Base-by-base conservation (phyloP, 306 rosid species). In the Cucurbita argyrosperma region DNA sequence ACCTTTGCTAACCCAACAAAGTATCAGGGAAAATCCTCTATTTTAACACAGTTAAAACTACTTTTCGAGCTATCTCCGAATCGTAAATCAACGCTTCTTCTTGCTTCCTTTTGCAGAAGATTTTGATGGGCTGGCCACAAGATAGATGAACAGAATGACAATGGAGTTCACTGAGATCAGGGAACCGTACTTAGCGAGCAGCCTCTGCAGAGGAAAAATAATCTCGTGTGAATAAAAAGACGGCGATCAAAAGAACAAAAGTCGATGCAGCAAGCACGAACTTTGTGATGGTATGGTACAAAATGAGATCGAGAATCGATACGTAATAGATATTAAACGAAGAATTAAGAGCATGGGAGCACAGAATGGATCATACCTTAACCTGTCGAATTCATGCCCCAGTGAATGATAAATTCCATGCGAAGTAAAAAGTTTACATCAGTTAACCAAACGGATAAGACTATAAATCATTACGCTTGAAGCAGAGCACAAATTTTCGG, bases 151-250 rank as follows among this genome's bases (percentile, higher is more conserved):
- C 82, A 88, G 66, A 67, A 80, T 89, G 46, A 94, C 46, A 2
- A 94, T 82, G 83, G 97, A 84, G 57, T 89, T 40, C 78, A 94
- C 99, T 3, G 97, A 89, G 77, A 91, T 71, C 65, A 94, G 85
- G 80, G 97, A 85, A 51, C 99, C 99, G 55, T 91, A 91, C 82
- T 94, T 91, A 57, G 89, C 91, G 77, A 91, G 84, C 85, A 91
- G 74, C 74, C 87, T 91, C 99, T 94, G 99, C 76, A 71, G 47
- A 68, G 35, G 43, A 42, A 11, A 69, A 16, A 64, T n/a, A 13
- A 3, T 7, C 5, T 47, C 1, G 0, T 10, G 16, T 65, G n/a
- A 65, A 65, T 43, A 65, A 65, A 45, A n/a, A 19, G 39, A 45
- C 38, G 1, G 30, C 10, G 37, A 3, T 57, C 40, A 21, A 9